Evolutionary conservation across 2,329 filamentous ascomycete species (phyloP).

Genomic region (Pseudocercospora eumusae): DNA sequence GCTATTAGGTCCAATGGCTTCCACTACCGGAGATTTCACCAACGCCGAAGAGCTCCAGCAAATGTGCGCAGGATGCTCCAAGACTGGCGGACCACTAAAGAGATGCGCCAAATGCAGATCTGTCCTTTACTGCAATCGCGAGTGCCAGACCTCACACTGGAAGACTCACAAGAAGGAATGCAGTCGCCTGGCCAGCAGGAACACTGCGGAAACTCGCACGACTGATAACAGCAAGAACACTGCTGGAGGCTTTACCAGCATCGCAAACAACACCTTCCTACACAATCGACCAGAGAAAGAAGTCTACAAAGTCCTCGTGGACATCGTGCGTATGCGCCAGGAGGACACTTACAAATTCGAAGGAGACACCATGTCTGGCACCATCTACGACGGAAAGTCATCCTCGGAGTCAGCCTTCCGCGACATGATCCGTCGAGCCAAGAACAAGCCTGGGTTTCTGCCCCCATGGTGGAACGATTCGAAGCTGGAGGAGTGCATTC

Average conservation of each 20-base stretch:
- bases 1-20: background rate
- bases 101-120: slow-evolving; percentile 38
- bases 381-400: slow-evolving; percentile 18
- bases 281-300: slow-evolving; percentile 27
- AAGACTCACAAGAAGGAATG: slow-evolving; percentile 41
- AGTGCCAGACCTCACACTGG: slow-evolving; percentile 41
- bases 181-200: slow-evolving; percentile 5
- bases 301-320: slow-evolving; percentile 32
- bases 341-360: slow-evolving; percentile 27
- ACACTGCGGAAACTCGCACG: background rate
- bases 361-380: slow-evolving; percentile 20
- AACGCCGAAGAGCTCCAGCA: background rate
- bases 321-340: slow-evolving; percentile 28
- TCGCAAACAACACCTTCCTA: slow-evolving; percentile 27
- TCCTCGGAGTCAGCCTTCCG: slow-evolving; percentile 23
- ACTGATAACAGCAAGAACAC: background rate
- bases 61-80: slow-evolving; percentile 24
- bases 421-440: slow-evolving; percentile 18
- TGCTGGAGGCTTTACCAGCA: slow-evolving; percentile 17
- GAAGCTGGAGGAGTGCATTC: slow-evolving; percentile 22
- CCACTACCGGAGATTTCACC: background rate
- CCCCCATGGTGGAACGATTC: slow-evolving; percentile 26
- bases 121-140: slow-evolving; percentile 38
- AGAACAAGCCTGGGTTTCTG: slow-evolving; percentile 17
- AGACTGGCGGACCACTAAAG: slow-evolving; percentile 24